Evolutionary conservation across 2,329 filamentous ascomycete genomes (phyloP).

Genomic region (Lecanosticta acicola): DNA sequence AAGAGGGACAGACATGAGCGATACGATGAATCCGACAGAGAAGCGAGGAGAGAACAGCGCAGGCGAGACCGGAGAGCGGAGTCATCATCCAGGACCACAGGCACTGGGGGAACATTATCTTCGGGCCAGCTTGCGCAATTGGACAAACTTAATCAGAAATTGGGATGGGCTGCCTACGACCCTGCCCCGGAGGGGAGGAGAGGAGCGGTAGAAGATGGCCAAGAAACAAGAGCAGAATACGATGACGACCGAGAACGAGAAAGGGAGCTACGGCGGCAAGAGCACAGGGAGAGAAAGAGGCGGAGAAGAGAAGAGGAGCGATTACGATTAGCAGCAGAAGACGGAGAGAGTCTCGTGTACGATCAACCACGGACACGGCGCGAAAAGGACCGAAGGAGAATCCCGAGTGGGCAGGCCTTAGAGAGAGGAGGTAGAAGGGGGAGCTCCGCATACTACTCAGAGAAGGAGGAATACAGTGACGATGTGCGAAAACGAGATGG

Average conservation of each 20-base stretch:
- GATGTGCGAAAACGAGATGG: slow-evolving; percentile 40
- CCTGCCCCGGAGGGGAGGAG: slow-evolving; percentile 46
- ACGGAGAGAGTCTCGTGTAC: slow-evolving; percentile 24
- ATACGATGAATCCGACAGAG: background rate
- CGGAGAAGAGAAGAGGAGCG: slow-evolving; percentile 40
- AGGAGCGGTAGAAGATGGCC: slow-evolving; percentile 25
- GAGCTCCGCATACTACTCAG: slow-evolving; percentile 34
- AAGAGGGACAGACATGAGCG: slow-evolving; percentile 8
- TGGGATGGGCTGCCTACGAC: slow-evolving; percentile 40
- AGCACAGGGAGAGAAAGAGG: slow-evolving; percentile 35
- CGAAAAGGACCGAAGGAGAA: slow-evolving; percentile 31
- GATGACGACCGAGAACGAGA: slow-evolving; percentile 31
- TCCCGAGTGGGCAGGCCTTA: slow-evolving; percentile 44
- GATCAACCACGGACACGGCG: slow-evolving; percentile 23
- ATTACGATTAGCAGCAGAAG: slow-evolving; percentile 27
- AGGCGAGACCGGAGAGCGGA: background rate
- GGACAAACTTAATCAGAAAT: slow-evolving; percentile 56
- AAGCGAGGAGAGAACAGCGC: background rate
- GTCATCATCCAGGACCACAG: background rate
- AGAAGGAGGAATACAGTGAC: slow-evolving; percentile 37
- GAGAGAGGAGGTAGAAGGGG: slow-evolving; percentile 30
- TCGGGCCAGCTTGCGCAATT: slow-evolving; percentile 60
- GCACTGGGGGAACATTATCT: slow-evolving; percentile 36
- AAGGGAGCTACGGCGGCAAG: slow-evolving; percentile 23
- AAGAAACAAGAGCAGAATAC: slow-evolving; percentile 29